Conservation (phyloP, 176 grass and related monocot species). For the Ensete glaucum region DNA sequence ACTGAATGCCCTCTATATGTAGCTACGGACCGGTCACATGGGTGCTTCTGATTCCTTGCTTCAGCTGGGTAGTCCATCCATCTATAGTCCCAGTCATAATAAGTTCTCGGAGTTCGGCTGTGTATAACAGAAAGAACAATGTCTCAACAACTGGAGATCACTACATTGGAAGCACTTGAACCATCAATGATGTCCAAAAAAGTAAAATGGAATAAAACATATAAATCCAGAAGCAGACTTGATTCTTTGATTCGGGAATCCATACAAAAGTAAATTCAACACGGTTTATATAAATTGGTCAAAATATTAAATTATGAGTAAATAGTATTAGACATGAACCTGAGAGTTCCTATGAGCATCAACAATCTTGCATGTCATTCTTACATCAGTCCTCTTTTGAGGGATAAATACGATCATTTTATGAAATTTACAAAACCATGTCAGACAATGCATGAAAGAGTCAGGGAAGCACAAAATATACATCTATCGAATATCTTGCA, state of each 20-base stretch:
- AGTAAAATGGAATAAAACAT: background rate
- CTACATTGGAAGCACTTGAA: background rate
- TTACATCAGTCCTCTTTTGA: background rate
- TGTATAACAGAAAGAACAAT: background rate
- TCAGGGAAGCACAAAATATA: too few species aligned
- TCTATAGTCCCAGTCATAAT: slow-evolving; percentile 67
- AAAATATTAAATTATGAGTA: too few species aligned
- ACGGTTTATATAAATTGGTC: background rate
- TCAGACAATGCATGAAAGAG: too few species aligned
- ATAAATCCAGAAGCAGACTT: background rate
- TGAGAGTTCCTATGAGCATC: background rate
- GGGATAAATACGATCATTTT: too few species aligned
- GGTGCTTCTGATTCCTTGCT: slow-evolving; percentile 43
- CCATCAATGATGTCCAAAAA: background rate
- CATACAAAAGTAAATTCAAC: background rate
- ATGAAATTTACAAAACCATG: too few species aligned
- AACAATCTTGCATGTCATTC: background rate
- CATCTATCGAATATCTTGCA: too few species aligned
- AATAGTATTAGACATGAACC: background rate
- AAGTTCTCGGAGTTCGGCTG: slow-evolving; percentile 34
- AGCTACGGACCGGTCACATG: slow-evolving; percentile 62
- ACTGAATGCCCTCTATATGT: slow-evolving; percentile 94
- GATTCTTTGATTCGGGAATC: background rate
- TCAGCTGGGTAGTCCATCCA: slow-evolving; percentile 56
- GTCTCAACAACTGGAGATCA: background rate